Conservation (phyloP, 768 basidiomycete genomes). For the Pleurotus eryngii region DNA sequence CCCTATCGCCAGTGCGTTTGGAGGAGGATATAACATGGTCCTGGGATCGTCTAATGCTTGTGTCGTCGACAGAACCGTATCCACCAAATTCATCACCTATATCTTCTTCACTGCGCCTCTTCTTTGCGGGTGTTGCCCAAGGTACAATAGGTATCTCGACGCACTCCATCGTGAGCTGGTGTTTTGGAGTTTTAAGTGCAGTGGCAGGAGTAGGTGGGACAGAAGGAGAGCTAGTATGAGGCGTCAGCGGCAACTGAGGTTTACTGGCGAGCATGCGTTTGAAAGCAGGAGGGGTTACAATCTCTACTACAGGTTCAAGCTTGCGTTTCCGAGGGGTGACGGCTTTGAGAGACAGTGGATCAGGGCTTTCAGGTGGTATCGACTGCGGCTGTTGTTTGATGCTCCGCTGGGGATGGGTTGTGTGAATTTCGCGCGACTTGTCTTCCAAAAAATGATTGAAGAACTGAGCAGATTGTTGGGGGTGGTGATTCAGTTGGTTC, state of each 20-base stretch:
- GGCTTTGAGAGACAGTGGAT: constrained; percentile 45
- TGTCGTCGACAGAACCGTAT: constrained; percentile 50
- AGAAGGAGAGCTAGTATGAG: constrained; percentile 16
- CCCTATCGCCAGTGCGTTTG: constrained; percentile 68
- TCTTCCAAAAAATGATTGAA: constrained; percentile 66
- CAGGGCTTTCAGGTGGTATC: constrained; percentile 44
- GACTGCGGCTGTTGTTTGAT: constrained; percentile 15
- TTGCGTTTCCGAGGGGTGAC: constrained; percentile 75
- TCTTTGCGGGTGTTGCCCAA: constrained; percentile 37
- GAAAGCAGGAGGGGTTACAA: constrained; percentile 56
- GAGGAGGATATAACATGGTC: constrained; percentile 47
- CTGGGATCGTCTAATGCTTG: constrained; percentile 26
- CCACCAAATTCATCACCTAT: constrained; percentile 48
- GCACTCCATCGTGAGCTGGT: constrained; percentile 38
- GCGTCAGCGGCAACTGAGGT: constrained; percentile 25
- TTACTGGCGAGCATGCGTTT: constrained; percentile 44
- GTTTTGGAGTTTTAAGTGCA: constrained; percentile 29
- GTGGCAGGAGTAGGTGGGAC: constrained; percentile 15
- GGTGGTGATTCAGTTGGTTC: constrained; percentile 31
- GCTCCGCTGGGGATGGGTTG: constrained; percentile 20
- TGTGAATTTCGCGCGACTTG: constrained; percentile 43
- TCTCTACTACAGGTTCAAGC: constrained; percentile 33
- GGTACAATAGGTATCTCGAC: constrained; percentile 44
- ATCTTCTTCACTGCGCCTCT: constrained; percentile 20
- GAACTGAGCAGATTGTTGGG: constrained; percentile 60